Conservation (phyloP, 176 grass and related monocot genomes). For the Avena insularis region DNA sequence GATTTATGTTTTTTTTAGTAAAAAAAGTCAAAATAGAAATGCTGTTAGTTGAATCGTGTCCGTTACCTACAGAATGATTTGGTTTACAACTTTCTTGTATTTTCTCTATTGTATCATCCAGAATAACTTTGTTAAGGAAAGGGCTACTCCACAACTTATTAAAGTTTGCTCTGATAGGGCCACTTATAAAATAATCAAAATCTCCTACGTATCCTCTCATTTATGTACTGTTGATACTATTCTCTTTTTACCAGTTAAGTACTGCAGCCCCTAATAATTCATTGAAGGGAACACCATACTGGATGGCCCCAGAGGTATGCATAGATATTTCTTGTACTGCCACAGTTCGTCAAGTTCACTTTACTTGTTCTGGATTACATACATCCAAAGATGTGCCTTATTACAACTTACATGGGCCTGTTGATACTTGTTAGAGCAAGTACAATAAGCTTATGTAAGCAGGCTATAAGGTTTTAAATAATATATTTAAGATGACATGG, state of each 20-base stretch:
- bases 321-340: conserved; percentile 10
- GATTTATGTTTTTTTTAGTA: conserved; percentile 13
- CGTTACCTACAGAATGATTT: not conserved
- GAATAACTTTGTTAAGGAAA: conserved; percentile 22
- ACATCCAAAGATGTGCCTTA: not conserved
- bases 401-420: not conserved
- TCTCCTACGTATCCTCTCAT: conserved; percentile 22
- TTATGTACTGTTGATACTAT: conserved; percentile 34
- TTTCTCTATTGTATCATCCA: not conserved
- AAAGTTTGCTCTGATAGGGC: conserved; percentile 5
- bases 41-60: not conserved
- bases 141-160: not conserved
- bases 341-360: not conserved
- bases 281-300: conserved; percentile 91
- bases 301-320: conserved; percentile 97
- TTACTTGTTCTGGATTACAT: conserved; percentile 31
- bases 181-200: not conserved
- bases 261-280: conserved; percentile 78
- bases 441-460: no score
- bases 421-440: no score
- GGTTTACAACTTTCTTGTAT: not conserved
- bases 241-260: conserved; percentile 66
- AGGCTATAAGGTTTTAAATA: no score
- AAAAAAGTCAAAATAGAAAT: conserved; percentile 1
- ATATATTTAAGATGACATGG: no score